Base-by-base conservation (phyloP, 441 rosid genomes). In the Corymbia citriodora region DNA sequence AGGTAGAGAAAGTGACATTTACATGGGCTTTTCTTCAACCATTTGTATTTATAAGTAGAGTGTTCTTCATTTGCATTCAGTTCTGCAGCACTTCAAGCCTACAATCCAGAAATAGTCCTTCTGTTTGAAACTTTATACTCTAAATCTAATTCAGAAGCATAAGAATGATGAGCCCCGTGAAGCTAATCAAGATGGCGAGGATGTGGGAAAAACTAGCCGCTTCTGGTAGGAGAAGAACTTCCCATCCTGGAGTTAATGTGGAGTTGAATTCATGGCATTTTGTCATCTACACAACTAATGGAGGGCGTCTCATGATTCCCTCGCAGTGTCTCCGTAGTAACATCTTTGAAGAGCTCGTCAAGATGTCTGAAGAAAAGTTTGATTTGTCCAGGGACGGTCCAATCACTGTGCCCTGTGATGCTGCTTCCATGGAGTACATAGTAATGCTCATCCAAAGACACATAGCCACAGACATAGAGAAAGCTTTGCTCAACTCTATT, bases 181-280 rank as follows among this genome's bases (percentile, higher is more conserved):
- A 91, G 89, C 92, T 93, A 55, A 54, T 74, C 79, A 90, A 82
- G 89, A 31, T 90, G 90, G 93, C 89, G 31, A 90, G 83, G 90
- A 93, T 86, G 90, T 91, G 94, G 94, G 89, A 90, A 57, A 91
- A 88, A 31, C 12, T 91, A 50, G 92, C 89, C 27, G 45, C 88
- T 16, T 61, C 45, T 7, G 81, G 59, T 31, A 23, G 74, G 23
- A 90, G 79, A 33, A 33, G 33, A 33, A 33, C 33, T 33, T 33
- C 33, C 33, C 33, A 33, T 63, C 15, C 33, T 12, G n/a, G 53
- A 45, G 53, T 82, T 45, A 40, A 40, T 4, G 57, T 13, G 7
- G 70, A 87, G 25, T 54, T 10, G 18, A 21, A 86, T 61, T 17
- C 50, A 53, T 29, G 94, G 92, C 70, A 63, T 29, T 63, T 63